phyloP scores from a whole-genome alignment of 148 eudicot genomes.

The Fagopyrum tataricum region DNA sequence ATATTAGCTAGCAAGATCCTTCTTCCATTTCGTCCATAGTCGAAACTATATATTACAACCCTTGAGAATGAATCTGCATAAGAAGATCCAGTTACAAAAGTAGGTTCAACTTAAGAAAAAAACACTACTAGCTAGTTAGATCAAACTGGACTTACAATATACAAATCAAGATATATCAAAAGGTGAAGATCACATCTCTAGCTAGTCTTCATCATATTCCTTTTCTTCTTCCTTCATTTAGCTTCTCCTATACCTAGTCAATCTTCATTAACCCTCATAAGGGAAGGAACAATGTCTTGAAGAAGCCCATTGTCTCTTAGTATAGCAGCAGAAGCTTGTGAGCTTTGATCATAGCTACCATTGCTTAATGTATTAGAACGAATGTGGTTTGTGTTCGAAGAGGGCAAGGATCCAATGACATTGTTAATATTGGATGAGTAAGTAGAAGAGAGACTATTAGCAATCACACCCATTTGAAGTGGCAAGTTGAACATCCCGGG shows the following conservation, averaged over 20 bases:
- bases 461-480: neutral
- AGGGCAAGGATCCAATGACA: neutral
- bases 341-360: neutral
- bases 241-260: neutral
- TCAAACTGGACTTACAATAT: neutral
- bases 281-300: constrained; percentile 37
- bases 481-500: neutral
- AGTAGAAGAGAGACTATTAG: neutral
- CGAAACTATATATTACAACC: neutral
- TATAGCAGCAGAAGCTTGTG: neutral
- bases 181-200: neutral
- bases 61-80: neutral
- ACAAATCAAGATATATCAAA: constrained; percentile 6
- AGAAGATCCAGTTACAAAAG: neutral
- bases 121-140: neutral
- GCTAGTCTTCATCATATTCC: neutral
- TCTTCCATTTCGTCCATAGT: neutral
- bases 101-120: neutral
- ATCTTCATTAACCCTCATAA: constrained; percentile 5
- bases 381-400: neutral
- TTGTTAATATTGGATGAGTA: neutral
- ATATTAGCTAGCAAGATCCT: neutral
- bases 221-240: neutral
- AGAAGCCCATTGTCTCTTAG: constrained; percentile 35
- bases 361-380: neutral